These are phyloP conservation scores for Pseudopithomyces chartarum DNA, from an alignment of 2,329 filamentous ascomycete species.

Conservation along the genomic window DNA sequence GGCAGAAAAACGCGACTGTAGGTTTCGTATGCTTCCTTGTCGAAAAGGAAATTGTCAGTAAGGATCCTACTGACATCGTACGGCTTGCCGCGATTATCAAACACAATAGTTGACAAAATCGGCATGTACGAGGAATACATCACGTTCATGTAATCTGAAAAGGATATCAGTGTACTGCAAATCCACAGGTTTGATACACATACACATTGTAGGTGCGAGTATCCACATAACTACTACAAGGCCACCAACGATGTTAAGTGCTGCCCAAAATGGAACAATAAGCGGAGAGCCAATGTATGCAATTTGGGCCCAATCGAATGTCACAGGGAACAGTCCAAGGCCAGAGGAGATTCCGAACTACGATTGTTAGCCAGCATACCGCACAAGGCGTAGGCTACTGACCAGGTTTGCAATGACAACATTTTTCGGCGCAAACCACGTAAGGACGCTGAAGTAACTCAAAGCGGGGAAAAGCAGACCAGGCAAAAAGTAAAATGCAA, in stretches of 20 bases:
- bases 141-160: slow-evolving; percentile 71
- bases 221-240: slow-evolving; percentile 86
- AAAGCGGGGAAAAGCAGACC: slow-evolving; percentile 81
- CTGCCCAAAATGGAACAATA: slow-evolving; percentile 84
- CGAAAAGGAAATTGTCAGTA: slow-evolving; percentile 77
- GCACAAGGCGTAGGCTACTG: slow-evolving; percentile 19
- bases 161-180: not conserved
- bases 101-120: slow-evolving; percentile 81
- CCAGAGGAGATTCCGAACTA: slow-evolving; percentile 82
- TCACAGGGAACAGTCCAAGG: slow-evolving; percentile 80
- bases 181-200: slow-evolving; percentile 15
- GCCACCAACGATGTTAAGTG: slow-evolving; percentile 81
- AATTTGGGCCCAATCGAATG: slow-evolving; percentile 91
- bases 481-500: slow-evolving; percentile 83
- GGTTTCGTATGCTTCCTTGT: slow-evolving; percentile 73
- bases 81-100: slow-evolving; percentile 79
- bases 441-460: slow-evolving; percentile 87
- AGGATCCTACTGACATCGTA: slow-evolving; percentile 84
- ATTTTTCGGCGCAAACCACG: slow-evolving; percentile 85
- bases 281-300: slow-evolving; percentile 85
- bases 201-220: slow-evolving; percentile 73
- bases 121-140: slow-evolving; percentile 86
- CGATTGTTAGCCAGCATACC: slow-evolving; percentile 9
- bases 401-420: slow-evolving; percentile 82
- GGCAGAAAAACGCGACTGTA: slow-evolving; percentile 86